A percentile compares a stretch with the other conserved stretches of the same genome.
Conservation (phyloP, 1,284 basidiomycete species). For the Trametes pubescens region DNA sequence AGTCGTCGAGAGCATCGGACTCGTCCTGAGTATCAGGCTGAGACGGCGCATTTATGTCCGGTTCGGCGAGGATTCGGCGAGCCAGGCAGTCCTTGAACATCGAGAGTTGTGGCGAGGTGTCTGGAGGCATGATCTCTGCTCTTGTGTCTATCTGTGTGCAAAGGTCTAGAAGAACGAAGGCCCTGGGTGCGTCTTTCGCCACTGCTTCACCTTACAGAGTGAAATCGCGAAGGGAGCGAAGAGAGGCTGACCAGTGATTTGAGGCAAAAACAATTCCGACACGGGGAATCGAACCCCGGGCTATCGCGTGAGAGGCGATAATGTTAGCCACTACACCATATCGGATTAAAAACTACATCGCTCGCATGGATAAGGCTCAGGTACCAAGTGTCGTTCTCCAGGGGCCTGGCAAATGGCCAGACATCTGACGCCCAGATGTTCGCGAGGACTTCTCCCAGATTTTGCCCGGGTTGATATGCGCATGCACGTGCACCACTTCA, state of each 20-base stretch:
- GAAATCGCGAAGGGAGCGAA: background rate
- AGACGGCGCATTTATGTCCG: slow-evolving; percentile 29
- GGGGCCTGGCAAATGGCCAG: too few relatives aligned
- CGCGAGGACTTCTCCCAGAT: too few relatives aligned
- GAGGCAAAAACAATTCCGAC: slow-evolving; percentile 10
- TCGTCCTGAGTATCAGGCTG: slow-evolving; percentile 26
- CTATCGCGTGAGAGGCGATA: slow-evolving; percentile 20
- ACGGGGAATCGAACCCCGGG: slow-evolving; percentile 18
- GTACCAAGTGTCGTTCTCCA: too few relatives aligned
- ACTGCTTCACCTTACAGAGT: background rate
- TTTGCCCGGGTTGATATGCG: too few relatives aligned
- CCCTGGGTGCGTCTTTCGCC: background rate
- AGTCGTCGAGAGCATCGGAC: slow-evolving; percentile 55
- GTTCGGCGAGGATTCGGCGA: slow-evolving; percentile 47
- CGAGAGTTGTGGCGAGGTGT: slow-evolving; percentile 34
- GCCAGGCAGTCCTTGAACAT: slow-evolving; percentile 59
- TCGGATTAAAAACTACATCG: slow-evolving; percentile 7
- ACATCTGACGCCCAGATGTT: too few relatives aligned
- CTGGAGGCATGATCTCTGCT: background rate
- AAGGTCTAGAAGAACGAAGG: background rate
- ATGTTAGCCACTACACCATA: slow-evolving; percentile 22
- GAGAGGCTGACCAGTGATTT: background rate
- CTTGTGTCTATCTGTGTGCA: background rate
- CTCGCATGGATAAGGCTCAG: too few relatives aligned
- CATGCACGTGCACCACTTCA: too few relatives aligned